Evolutionary conservation across 2,329 filamentous ascomycete genomes (phyloP).

Genomic region (Neopestalotiopsis sp.): DNA sequence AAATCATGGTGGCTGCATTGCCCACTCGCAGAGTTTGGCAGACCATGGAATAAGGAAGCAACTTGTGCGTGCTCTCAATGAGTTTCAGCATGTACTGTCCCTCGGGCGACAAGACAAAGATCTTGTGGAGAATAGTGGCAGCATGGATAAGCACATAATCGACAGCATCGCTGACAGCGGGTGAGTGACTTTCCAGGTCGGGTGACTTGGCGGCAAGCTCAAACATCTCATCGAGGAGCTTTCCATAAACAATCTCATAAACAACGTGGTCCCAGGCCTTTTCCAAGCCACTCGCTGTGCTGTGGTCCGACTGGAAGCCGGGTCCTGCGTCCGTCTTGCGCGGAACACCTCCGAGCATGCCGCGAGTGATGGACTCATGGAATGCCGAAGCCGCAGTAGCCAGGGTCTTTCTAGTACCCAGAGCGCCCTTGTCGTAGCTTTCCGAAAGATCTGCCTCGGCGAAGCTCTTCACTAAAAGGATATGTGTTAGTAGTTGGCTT

Average conservation of each 20-base stretch:
- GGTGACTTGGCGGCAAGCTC: constrained; percentile 63
- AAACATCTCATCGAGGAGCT: constrained; percentile 69
- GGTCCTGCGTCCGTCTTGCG: background rate
- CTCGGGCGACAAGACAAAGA: constrained; percentile 75
- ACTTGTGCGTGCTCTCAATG: constrained; percentile 70
- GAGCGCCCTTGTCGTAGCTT: constrained; percentile 78
- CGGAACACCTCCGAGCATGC: constrained; percentile 65
- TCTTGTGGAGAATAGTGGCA: constrained; percentile 75
- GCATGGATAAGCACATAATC: constrained; percentile 64
- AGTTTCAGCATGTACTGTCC: constrained; percentile 76
- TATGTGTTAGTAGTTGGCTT: too few species aligned
- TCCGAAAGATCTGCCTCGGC: constrained; percentile 75
- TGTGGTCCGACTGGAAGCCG: background rate
- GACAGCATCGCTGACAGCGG: constrained; percentile 65
- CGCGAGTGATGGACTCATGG: constrained; percentile 72
- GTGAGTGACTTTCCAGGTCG: constrained; percentile 67
- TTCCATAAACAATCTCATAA: constrained; percentile 70
- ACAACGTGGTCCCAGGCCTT: constrained; percentile 71
- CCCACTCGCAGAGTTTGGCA: constrained; percentile 76
- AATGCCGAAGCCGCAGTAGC: constrained; percentile 73
- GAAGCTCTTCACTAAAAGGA: constrained; percentile 54
- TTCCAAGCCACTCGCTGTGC: constrained; percentile 64
- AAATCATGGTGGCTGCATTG: constrained; percentile 84
- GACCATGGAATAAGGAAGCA: constrained; percentile 74
- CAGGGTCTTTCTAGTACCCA: constrained; percentile 77